Conservation (phyloP, 192 early-diverging fungal species). For the Backusella westeae region DNA sequence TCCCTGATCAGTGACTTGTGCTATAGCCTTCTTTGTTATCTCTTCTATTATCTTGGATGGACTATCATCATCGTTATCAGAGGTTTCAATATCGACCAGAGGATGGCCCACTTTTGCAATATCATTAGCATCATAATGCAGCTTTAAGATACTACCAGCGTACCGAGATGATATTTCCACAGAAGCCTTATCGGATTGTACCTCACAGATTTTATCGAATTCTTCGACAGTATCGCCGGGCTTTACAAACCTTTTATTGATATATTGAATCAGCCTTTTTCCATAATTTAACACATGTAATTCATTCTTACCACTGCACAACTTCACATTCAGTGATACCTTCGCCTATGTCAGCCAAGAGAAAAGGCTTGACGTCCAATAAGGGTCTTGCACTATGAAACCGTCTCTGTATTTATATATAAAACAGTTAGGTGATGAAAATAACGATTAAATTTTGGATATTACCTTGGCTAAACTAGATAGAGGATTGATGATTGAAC, state of each 20-base stretch:
- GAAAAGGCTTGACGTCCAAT: constrained; percentile 59
- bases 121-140: constrained; percentile 82
- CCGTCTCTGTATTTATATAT: background rate
- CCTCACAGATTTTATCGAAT: constrained; percentile 95
- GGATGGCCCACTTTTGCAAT: constrained; percentile 91
- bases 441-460: too few species aligned
- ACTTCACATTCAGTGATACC: constrained; percentile 98
- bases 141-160: constrained; percentile 77
- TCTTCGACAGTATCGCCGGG: constrained; percentile 84
- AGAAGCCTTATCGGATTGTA: constrained; percentile 98
- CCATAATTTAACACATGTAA: background rate
- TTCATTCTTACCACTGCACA: constrained; percentile 81
- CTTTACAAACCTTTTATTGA: constrained; percentile 81
- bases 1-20: background rate
- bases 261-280: background rate
- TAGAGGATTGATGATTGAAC: background rate
- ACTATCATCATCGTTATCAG: constrained; percentile 6
- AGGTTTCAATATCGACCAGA: constrained; percentile 50
- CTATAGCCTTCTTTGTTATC: background rate
- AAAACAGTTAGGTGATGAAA: too few species aligned
- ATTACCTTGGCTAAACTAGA: background rate
- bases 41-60: background rate
- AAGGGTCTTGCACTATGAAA: background rate
- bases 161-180: constrained; percentile 97
- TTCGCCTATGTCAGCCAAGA: constrained; percentile 96